phyloP scores from a whole-genome alignment of 305 asterid species.

The Solanum chacoense region DNA sequence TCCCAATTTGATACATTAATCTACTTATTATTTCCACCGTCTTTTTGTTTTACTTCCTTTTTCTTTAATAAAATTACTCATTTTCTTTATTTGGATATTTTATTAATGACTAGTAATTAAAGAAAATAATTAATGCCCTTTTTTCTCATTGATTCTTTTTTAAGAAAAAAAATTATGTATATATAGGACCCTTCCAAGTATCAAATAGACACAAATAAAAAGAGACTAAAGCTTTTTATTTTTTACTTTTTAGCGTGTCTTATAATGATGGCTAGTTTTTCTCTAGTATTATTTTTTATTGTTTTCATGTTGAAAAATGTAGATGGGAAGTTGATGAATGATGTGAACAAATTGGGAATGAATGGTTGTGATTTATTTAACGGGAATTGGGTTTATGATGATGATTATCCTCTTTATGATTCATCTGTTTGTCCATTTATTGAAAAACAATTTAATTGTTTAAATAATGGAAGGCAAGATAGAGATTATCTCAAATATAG shows the following conservation, averaged over 20 bases:
- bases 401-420: slow-evolving; percentile 29
- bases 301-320: neutral
- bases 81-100: neutral
- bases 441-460: slow-evolving; percentile 39
- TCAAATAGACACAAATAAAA: neutral
- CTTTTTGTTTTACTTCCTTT: neutral
- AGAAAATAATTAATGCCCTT: neutral
- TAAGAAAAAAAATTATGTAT: accelerated
- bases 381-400: slow-evolving; percentile 41
- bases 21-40: neutral
- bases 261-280: neutral
- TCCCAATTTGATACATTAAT: neutral
- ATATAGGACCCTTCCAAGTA: neutral
- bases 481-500: slow-evolving; percentile 33
- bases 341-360: neutral
- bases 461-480: slow-evolving; percentile 35
- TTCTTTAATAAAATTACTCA: neutral
- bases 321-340: neutral
- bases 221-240: neutral
- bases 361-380: slow-evolving; percentile 22
- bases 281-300: neutral
- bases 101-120: neutral
- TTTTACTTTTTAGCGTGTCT: neutral
- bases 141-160: neutral
- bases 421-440: slow-evolving; percentile 29